Conservation (phyloP, 495 filamentous ascomycete species). For the Staphylotrichum tortipilum region DNA sequence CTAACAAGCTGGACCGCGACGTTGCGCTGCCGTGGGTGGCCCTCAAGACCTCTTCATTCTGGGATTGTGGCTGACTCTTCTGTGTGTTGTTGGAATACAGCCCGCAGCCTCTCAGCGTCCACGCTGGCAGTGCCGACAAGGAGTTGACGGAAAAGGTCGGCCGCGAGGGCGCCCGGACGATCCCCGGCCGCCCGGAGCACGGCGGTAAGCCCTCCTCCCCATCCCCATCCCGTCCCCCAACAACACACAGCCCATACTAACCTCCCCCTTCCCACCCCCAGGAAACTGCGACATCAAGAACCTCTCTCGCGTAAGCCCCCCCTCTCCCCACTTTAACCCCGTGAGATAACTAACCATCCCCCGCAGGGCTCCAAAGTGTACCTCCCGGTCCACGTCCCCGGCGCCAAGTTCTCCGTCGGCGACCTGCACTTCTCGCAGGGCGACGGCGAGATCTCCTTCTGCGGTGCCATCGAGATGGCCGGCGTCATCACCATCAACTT, state of each 20-base stretch:
- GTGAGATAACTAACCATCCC: conserved; percentile 40
- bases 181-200: conserved; percentile 67
- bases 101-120: conserved; percentile 59
- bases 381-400: conserved; percentile 72
- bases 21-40: conserved; percentile 60
- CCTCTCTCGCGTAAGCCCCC: conserved; percentile 22
- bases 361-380: conserved; percentile 75
- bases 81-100: too few relatives aligned
- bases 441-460: conserved; percentile 93
- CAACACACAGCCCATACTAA: conserved; percentile 9
- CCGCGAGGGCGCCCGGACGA: conserved; percentile 78
- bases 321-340: not conserved
- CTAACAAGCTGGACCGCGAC: conserved; percentile 55
- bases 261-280: conserved; percentile 11
- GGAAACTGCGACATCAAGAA: conserved; percentile 91
- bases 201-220: conserved; percentile 32
- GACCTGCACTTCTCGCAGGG: conserved; percentile 88
- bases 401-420: conserved; percentile 88
- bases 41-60: not conserved
- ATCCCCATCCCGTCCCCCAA: conserved; percentile 7
- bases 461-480: conserved; percentile 95
- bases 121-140: conserved; percentile 58
- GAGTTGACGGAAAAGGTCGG: conserved; percentile 66
- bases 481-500: conserved; percentile 89
- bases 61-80: too few relatives aligned